A percentile compares a stretch with the other conserved stretches of the same genome.
phyloP scores from a whole-genome alignment of 192 early-diverging fungal genomes.

The Podila verticillata region DNA sequence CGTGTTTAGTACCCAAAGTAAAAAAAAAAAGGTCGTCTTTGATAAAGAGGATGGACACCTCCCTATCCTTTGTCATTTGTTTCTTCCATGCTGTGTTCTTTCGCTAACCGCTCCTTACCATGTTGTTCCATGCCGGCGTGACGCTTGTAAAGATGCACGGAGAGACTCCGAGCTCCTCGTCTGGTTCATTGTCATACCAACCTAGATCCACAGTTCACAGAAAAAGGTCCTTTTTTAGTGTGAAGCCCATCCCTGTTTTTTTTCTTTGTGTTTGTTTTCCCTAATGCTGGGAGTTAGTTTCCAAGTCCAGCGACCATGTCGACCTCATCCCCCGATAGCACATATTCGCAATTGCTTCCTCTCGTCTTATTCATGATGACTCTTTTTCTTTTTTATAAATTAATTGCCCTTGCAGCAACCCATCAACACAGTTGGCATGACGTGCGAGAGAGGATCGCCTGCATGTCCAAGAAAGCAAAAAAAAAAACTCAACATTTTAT shows the following conservation, averaged over 20 bases:
- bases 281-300: constrained; percentile 1
- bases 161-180: constrained; percentile 45
- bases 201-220: constrained; percentile 23
- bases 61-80: not conserved
- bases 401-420: too few species aligned
- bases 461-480: too few species aligned
- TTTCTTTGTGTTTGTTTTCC: not conserved
- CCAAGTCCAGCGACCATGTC: not conserved
- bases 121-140: constrained; percentile 85
- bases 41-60: not conserved
- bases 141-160: constrained; percentile 85
- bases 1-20: constrained; percentile 6
- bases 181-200: constrained; percentile 70
- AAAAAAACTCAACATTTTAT: too few species aligned
- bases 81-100: not conserved
- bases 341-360: not conserved
- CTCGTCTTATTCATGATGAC: not conserved
- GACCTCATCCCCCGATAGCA: not conserved
- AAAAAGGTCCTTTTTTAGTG: not conserved
- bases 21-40: too few species aligned
- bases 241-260: not conserved
- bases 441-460: too few species aligned
- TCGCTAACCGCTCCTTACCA: not conserved
- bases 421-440: too few species aligned
- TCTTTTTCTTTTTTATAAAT: not conserved